phyloP scores from a whole-genome alignment of 805 yeast genomes.

The Kodamaea restingae region DNA sequence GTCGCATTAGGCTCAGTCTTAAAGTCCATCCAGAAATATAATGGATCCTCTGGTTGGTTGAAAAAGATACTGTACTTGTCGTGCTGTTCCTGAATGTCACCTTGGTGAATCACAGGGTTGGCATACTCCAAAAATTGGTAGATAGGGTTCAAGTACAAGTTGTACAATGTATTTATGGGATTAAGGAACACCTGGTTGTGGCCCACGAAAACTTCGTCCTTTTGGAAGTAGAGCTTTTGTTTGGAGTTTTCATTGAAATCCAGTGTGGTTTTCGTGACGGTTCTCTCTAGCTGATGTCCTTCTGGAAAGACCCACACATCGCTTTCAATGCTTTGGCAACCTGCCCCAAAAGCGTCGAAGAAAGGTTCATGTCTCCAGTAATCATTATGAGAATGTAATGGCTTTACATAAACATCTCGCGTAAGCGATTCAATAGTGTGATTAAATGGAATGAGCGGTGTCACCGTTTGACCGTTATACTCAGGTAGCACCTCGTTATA shows the following conservation, averaged over 20 bases:
- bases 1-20: constrained; percentile 51
- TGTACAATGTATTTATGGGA: constrained; percentile 42
- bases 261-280: constrained; percentile 22
- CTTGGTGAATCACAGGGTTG: constrained; percentile 31
- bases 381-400: constrained; percentile 66
- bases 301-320: constrained; percentile 53
- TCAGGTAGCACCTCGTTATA: constrained; percentile 3
- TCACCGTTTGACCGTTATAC: constrained; percentile 11
- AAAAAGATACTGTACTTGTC: constrained; percentile 32
- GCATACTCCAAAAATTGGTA: constrained; percentile 43
- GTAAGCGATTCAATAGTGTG: constrained; percentile 26
- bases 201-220: constrained; percentile 53
- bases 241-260: constrained; percentile 8
- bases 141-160: constrained; percentile 54
- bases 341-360: constrained; percentile 53
- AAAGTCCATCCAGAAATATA: constrained; percentile 61
- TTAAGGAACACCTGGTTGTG: constrained; percentile 50
- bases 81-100: constrained; percentile 9
- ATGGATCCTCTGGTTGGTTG: constrained; percentile 47
- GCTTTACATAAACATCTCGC: constrained; percentile 37
- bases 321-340: constrained; percentile 60
- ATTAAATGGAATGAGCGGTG: constrained; percentile 20
- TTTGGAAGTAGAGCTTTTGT: constrained; percentile 25
- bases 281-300: constrained; percentile 26
- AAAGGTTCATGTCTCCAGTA: constrained; percentile 60